Conservation (phyloP, 495 filamentous ascomycete genomes). For the Neurospora tetrasperma region DNA sequence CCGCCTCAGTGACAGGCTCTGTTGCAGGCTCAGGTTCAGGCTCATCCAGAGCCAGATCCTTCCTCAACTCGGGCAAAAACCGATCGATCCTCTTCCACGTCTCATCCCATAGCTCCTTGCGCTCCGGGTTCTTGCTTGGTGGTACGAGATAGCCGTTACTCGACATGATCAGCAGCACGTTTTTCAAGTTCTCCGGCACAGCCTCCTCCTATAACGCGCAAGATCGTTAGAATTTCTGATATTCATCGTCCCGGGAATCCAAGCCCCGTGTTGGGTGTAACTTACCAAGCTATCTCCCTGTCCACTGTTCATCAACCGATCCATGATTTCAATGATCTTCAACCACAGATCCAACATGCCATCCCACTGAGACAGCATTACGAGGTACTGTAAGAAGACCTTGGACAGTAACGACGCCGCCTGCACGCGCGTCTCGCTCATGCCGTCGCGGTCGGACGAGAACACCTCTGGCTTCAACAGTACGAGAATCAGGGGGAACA, state of each 20-base stretch:
- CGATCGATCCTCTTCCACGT: conserved; percentile 86
- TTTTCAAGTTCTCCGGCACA: conserved; percentile 91
- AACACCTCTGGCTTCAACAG: conserved; percentile 94
- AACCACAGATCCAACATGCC: conserved; percentile 94
- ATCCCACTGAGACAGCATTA: conserved; percentile 70
- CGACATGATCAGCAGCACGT: conserved; percentile 92
- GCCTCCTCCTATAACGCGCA: conserved; percentile 63
- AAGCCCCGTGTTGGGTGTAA: neutral
- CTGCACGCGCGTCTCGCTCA: conserved; percentile 91
- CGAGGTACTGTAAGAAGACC: conserved; percentile 90
- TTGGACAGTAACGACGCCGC: conserved; percentile 87
- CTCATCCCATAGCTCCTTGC: conserved; percentile 59
- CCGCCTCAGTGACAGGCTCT: neutral
- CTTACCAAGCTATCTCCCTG: conserved; percentile 82
- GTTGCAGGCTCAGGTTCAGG: conserved; percentile 4
- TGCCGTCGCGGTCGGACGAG: conserved; percentile 81
- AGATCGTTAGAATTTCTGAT: conserved; percentile 11
- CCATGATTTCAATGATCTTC: conserved; percentile 87
- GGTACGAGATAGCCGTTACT: conserved; percentile 76
- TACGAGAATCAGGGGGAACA: conserved; percentile 86
- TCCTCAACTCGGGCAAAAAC: conserved; percentile 69
- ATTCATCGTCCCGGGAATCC: neutral
- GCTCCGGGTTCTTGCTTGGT: conserved; percentile 48
- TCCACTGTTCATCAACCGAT: conserved; percentile 91
- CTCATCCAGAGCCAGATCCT: conserved; percentile 39